These are phyloP conservation scores for Pseudoturritis turrita DNA, from an alignment of 345 rosid species.

Conservation along the genomic window DNA sequence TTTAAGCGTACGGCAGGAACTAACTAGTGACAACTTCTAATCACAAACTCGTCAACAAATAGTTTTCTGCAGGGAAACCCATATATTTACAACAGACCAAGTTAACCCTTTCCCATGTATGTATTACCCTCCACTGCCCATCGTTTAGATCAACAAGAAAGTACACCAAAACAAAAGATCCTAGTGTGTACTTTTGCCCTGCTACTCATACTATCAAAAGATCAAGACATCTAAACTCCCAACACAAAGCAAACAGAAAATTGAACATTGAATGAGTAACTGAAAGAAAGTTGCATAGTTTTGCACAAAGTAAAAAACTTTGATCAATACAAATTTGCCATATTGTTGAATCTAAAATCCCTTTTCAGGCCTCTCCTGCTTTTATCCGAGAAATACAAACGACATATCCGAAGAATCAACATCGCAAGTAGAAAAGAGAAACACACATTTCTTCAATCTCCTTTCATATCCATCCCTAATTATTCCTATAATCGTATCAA, in stretches of 20 bases:
- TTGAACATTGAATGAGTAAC: background rate
- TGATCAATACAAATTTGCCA: background rate
- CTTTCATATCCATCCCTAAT: conserved; percentile 3
- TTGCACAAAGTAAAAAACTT: background rate
- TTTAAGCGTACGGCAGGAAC: background rate
- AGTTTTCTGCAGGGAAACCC: background rate
- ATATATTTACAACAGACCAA: background rate
- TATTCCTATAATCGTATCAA: conserved; percentile 21
- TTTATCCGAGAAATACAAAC: background rate
- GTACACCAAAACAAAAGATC: background rate
- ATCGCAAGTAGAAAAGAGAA: conserved; percentile 3
- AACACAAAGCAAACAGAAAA: conserved; percentile 3
- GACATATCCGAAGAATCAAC: conserved; percentile 5
- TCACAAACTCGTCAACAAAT: background rate
- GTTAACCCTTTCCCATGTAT: background rate
- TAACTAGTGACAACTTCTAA: background rate
- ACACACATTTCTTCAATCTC: conserved; percentile 9
- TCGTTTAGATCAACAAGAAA: background rate
- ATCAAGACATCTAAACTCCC: background rate
- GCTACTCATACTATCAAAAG: background rate
- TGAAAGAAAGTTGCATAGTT: background rate
- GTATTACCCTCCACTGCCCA: background rate
- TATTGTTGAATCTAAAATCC: background rate
- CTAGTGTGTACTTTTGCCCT: background rate
- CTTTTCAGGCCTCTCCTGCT: background rate